phyloP scores from a whole-genome alignment of 495 filamentous ascomycete species.

The Lasiosphaeris hirsuta region DNA sequence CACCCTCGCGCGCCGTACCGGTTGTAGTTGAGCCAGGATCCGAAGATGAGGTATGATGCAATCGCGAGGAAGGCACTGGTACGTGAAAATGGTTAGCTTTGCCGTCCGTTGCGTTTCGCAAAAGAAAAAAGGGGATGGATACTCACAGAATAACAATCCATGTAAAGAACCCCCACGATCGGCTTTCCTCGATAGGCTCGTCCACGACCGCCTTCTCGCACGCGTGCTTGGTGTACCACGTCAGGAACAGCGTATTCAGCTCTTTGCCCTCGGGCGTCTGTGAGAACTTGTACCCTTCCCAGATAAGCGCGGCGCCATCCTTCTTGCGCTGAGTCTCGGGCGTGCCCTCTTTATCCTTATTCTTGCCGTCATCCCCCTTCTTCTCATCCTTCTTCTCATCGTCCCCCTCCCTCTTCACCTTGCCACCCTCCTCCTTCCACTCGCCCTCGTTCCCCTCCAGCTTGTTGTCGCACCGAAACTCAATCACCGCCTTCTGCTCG shows the following conservation, averaged over 20 bases:
- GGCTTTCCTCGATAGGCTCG: constrained; percentile 29
- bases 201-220: constrained; percentile 59
- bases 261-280: constrained; percentile 32
- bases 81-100: constrained; percentile 5
- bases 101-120: constrained; percentile 8
- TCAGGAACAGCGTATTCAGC: constrained; percentile 59
- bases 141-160: constrained; percentile 95
- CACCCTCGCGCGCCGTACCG: constrained; percentile 91
- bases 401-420: constrained; percentile 23
- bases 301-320: constrained; percentile 60
- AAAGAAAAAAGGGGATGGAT: not conserved
- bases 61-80: constrained; percentile 75
- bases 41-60: constrained; percentile 94
- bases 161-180: constrained; percentile 90
- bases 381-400: constrained; percentile 35
- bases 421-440: constrained; percentile 41
- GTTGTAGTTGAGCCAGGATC: constrained; percentile 98
- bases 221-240: constrained; percentile 82
- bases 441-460: constrained; percentile 68
- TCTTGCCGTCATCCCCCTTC: constrained; percentile 26
- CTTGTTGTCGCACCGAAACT: constrained; percentile 75
- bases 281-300: constrained; percentile 63
- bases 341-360: constrained; percentile 30
- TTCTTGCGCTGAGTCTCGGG: constrained; percentile 45
- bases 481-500: constrained; percentile 67